Evolutionary conservation across 306 rosid species (phyloP).

Genomic region (Sophora flavescens): DNA sequence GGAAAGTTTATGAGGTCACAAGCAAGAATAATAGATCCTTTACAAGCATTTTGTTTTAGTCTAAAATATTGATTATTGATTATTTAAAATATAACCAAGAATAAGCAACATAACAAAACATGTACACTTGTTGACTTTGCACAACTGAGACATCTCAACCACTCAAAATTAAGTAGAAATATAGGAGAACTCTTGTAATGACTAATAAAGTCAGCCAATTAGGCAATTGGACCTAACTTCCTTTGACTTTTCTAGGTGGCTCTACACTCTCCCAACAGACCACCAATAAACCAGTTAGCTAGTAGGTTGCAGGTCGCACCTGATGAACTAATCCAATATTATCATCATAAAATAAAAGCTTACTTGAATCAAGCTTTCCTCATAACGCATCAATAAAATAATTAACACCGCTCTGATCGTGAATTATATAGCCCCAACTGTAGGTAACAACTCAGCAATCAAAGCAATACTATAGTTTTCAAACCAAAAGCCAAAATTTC

Average conservation of each 20-base stretch:
- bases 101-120: conserved; percentile 6
- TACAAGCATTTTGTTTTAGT: conserved; percentile 20
- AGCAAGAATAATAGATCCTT: conserved; percentile 34
- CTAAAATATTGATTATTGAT: conserved; percentile 15
- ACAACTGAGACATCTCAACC: conserved; percentile 56
- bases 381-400: conserved; percentile 42
- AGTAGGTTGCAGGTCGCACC: conserved; percentile 41
- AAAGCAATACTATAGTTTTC: conserved; percentile 8
- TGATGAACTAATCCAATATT: conserved; percentile 23
- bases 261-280: conserved; percentile 40
- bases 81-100: conserved; percentile 31
- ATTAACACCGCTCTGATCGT: conserved; percentile 29
- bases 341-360: conserved; percentile 18
- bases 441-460: conserved; percentile 42
- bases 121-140: conserved; percentile 47
- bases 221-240: conserved; percentile 44
- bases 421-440: conserved; percentile 29
- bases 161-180: conserved; percentile 42
- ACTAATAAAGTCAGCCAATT: conserved; percentile 49
- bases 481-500: conserved; percentile 30
- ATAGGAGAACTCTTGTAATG: conserved; percentile 37
- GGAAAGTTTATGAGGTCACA: conserved; percentile 24
- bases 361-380: conserved; percentile 27
- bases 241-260: conserved; percentile 58
- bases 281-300: conserved; percentile 39